phyloP scores from a whole-genome alignment of 23 red algal genomes.

The Agarophyton chilense region DNA sequence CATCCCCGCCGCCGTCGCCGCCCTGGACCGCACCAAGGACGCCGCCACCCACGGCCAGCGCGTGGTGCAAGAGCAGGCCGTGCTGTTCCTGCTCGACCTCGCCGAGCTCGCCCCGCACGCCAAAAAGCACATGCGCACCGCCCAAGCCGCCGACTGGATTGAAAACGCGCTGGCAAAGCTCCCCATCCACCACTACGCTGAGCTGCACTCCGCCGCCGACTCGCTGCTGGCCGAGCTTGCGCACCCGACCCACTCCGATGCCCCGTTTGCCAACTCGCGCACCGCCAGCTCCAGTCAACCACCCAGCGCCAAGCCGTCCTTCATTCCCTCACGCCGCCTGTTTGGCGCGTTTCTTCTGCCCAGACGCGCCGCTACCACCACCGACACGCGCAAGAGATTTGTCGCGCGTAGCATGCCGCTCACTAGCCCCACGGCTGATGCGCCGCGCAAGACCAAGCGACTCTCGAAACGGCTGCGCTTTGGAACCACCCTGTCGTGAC shows the following conservation, averaged over 20 bases:
- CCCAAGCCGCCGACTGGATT: slow-evolving; percentile 11
- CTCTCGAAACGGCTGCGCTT: slow-evolving; percentile 5
- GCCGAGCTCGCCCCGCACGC: background rate
- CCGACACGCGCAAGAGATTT: slow-evolving; percentile 3
- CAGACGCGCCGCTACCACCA: background rate
- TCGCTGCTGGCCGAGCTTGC: background rate
- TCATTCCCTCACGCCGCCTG: background rate
- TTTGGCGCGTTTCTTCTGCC: slow-evolving; percentile 23
- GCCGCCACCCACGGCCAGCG: slow-evolving; percentile 14
- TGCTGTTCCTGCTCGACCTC: slow-evolving; percentile 39
- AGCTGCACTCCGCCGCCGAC: background rate
- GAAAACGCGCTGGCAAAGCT: slow-evolving; percentile 21
- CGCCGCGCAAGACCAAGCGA: background rate
- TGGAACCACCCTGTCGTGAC: background rate
- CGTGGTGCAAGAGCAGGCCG: slow-evolving; percentile 35
- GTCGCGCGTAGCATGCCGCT: slow-evolving; percentile 7
- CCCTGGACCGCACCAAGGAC: slow-evolving; percentile 11
- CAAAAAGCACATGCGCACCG: slow-evolving; percentile 4
- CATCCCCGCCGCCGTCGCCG: background rate
- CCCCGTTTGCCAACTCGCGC: background rate
- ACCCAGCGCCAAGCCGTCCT: background rate
- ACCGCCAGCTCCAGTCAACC: background rate
- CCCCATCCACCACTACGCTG: background rate
- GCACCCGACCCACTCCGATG: background rate
- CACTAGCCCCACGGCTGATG: background rate